Base-by-base conservation (phyloP, 345 rosid genomes). In the Salix dunnii region DNA sequence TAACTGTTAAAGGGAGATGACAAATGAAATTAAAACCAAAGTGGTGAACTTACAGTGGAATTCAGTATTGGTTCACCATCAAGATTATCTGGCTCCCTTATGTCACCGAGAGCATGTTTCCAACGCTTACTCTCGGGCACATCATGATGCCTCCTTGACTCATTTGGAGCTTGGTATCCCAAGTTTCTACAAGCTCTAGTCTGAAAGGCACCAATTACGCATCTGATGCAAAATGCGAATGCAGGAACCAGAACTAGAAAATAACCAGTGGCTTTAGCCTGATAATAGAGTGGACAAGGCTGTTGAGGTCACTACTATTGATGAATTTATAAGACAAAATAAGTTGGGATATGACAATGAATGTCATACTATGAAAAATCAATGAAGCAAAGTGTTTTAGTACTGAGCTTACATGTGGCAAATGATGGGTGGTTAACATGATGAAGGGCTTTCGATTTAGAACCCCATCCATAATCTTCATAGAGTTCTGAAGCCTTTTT, bases 181-280 rank as follows among this genome's bases (percentile, higher is more conserved):
- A 21, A 42, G 42, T 65, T 67, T 72, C 76, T 76, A 46, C 58
- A 12, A 62, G 53, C 55, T 80, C 79, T 78, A 61, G 81, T 35
- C 77, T 40, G 55, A 25, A 85, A 68, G 60, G 74, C 77, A 38
- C 82, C 73, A 68, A 67, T 72, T 72, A 85, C 23, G 86, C 84
- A 83, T 78, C 72, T 79, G 73, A 85, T 76, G 88, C 84, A 83
- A 76, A 85, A 78, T 30, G 80, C 86, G 46, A 83, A 38, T 69
- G 78, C 80, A 65, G 83, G 78, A 79, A 83, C 83, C 81, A 85
- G 58, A 78, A 83, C 81, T 78, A 80, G 83, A 76, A 83, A 76
- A 83, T 81, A 83, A 74, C 83, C 86, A 51, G 71, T 53, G 76
- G 81, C 33, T 79, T 76, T 83, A 55, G 83, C 84, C 86, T 83